A percentile compares a stretch with the other conserved stretches of the same genome.
Conservation (phyloP, 305 asterid species). For the Rubia balearica region DNA sequence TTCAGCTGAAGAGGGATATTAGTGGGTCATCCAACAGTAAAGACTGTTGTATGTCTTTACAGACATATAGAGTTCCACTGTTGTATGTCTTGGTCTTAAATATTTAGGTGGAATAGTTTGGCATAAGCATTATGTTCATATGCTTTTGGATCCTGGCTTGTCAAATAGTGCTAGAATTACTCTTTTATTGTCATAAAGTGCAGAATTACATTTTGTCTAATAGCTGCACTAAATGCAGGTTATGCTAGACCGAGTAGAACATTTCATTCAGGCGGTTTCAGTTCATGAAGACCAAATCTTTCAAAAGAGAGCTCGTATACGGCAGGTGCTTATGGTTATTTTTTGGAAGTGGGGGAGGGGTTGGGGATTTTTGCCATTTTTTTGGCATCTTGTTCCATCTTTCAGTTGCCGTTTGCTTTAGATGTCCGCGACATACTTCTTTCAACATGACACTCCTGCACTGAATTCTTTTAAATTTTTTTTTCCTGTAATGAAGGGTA, state of each 20-base stretch:
- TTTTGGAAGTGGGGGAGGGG: neutral
- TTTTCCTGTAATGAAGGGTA: too few species aligned
- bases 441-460: neutral
- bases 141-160: neutral
- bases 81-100: neutral
- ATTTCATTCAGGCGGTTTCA: conserved; percentile 85
- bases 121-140: neutral
- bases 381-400: neutral
- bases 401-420: neutral
- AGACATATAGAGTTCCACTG: too few species aligned
- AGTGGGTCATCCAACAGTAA: too few species aligned
- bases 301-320: conserved; percentile 79
- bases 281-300: conserved; percentile 88
- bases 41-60: too few species aligned
- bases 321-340: conserved; percentile 47
- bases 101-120: neutral
- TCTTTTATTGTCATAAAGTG: neutral
- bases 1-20: too few species aligned
- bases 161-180: neutral
- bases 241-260: conserved; percentile 75
- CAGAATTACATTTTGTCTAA: neutral
- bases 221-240: conserved; percentile 40
- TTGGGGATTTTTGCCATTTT: neutral
- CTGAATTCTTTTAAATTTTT: neutral
- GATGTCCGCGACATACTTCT: neutral